Percentiles rank a stretch among this genome's conserved stretches.
Evolutionary conservation across 495 filamentous ascomycete species (phyloP).

Genomic region (Aspergillus nidulans): DNA sequence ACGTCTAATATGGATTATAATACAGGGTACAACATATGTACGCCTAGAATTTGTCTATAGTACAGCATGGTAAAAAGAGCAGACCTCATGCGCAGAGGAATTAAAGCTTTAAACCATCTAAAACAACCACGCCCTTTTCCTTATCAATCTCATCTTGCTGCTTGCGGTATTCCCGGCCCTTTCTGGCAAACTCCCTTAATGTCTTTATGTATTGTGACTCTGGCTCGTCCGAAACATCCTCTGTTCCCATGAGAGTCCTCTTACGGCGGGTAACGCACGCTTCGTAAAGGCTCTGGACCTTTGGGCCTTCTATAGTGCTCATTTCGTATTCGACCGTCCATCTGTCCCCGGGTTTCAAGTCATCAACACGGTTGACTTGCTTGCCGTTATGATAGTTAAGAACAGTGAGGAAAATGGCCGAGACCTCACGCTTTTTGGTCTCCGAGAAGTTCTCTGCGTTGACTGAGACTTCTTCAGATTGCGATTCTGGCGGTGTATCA

Average conservation of each 20-base stretch:
- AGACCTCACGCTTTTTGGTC: constrained; percentile 46
- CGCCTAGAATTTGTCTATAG: background rate
- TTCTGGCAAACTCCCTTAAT: constrained; percentile 37
- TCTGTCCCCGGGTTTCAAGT: constrained; percentile 44
- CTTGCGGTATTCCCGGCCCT: constrained; percentile 47
- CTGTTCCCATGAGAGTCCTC: constrained; percentile 30
- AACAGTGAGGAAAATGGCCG: constrained; percentile 57
- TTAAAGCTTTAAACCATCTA: constrained; percentile 14
- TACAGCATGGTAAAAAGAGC: background rate
- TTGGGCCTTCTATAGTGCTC: constrained; percentile 42
- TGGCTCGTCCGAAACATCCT: background rate
- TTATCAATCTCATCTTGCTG: constrained; percentile 46
- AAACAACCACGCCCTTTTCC: constrained; percentile 26
- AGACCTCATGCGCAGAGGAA: background rate
- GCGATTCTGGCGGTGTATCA: background rate
- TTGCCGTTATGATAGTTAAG: constrained; percentile 68
- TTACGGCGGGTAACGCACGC: constrained; percentile 47
- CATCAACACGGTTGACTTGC: constrained; percentile 55
- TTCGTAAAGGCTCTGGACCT: constrained; percentile 46
- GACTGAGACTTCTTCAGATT: background rate
- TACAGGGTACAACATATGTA: background rate
- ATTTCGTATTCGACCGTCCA: constrained; percentile 80
- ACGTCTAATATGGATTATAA: background rate
- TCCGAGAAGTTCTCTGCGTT: background rate
- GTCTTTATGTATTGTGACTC: constrained; percentile 34